Base-by-base conservation (phyloP, 257 asterid genomes). In the Osmanthus fragrans region DNA sequence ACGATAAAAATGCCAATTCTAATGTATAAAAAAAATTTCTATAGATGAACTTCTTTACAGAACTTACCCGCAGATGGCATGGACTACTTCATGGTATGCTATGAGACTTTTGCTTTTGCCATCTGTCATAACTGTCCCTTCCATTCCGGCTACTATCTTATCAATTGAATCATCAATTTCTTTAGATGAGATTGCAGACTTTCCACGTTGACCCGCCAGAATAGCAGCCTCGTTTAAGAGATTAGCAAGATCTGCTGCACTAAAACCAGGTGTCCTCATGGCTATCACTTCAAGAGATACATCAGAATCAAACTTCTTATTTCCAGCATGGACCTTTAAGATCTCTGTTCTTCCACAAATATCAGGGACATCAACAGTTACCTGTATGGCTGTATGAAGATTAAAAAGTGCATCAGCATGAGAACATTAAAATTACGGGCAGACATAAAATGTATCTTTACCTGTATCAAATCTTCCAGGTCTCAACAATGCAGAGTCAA, bases 21-120 rank as follows among this genome's bases (percentile, higher is more conserved):
- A 42, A 76, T 7, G 15, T 29, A 47, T 34, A 68, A 67, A 68
- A 72, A 49, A 70, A 1, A n/a, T n/a, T n/a, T 69, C 29, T 36
- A 74, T 5, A 16, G 8, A 19, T n/a, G 54, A 27, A 27, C 8
- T 30, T 1, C 32, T 30, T 30, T 12, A 30, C 32, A 30, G 75
- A 45, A 87, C 93, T 85, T 82, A 93, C 99, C 99, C 98, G 73
- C 99, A 93, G 81, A 95, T 88, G 87, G 99, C 98, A 82, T 96
- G 98, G 27, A 98, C 98, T 74, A 93, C 99, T 91, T 96, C 99
- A 75, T 93, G 99, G 88, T 96, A 96, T 9, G 98, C 98, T 73
- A 96, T 97, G 6, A 96, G 91, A 87, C 97, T n/a, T 96, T 96
- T 96, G 92, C 99, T 96, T 91, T 96, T 96, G 70, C 99, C 99